Percentiles rank a stretch among this genome's conserved stretches.
Conservation (phyloP, 75 land plant species). For the Pinus albicaulis region DNA sequence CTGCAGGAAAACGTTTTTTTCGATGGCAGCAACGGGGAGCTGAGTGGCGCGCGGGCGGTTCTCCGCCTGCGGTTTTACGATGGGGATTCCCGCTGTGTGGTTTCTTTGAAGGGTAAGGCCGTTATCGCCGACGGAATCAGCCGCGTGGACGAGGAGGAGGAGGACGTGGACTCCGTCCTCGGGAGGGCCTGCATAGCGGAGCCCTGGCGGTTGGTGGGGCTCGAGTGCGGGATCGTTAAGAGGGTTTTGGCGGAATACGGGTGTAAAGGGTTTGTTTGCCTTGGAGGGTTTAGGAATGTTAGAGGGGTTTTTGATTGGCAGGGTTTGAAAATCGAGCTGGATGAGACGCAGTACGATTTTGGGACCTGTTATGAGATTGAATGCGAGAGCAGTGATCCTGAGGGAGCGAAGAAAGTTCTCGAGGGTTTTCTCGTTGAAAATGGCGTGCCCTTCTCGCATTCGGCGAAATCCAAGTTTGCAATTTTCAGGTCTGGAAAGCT, state of each 20-base stretch:
- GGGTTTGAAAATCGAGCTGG: slow-evolving; percentile 73
- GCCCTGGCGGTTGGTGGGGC: slow-evolving; percentile 29
- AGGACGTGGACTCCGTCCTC: slow-evolving; percentile 53
- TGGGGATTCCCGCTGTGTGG: slow-evolving; percentile 58
- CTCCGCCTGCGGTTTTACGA: slow-evolving; percentile 90
- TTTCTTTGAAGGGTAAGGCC: slow-evolving; percentile 72
- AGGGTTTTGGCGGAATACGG: slow-evolving; percentile 51
- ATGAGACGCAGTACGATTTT: slow-evolving; percentile 78
- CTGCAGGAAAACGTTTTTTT: slow-evolving; percentile 81
- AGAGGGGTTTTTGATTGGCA: slow-evolving; percentile 80
- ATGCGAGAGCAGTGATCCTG: slow-evolving; percentile 85
- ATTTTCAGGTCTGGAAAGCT: slow-evolving; percentile 47
- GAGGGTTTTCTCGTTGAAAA: slow-evolving; percentile 56
- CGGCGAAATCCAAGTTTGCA: slow-evolving; percentile 70
- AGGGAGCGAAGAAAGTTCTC: slow-evolving; percentile 49
- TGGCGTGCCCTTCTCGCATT: slow-evolving; percentile 60
- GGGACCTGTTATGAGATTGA: slow-evolving; percentile 90
- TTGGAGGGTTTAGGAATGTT: slow-evolving; percentile 89
- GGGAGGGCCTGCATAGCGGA: slow-evolving; percentile 68
- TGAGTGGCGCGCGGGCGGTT: slow-evolving; percentile 42
- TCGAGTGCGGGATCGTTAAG: slow-evolving; percentile 25
- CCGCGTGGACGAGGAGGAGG: slow-evolving; percentile 79
- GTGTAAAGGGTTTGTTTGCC: slow-evolving; percentile 47
- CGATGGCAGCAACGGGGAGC: slow-evolving; percentile 45
- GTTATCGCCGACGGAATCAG: slow-evolving; percentile 60